Conservation (phyloP, 2,329 filamentous ascomycete species). For the Samsoniella hepiali region DNA sequence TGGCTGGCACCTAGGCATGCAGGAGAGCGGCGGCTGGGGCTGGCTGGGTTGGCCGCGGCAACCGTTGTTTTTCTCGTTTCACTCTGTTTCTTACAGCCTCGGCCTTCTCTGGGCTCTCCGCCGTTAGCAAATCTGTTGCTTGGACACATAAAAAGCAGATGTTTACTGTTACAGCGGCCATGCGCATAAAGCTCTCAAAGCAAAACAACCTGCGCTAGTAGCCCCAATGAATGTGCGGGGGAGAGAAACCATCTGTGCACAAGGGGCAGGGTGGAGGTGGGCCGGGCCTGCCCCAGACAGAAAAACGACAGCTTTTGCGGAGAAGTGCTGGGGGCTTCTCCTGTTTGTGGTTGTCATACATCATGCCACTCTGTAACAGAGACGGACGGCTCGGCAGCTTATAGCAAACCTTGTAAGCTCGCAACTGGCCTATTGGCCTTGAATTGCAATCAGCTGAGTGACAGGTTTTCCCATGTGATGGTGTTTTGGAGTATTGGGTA, state of each 20-base stretch:
- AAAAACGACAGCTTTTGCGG: conserved; percentile 12
- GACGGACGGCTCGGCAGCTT: not conserved
- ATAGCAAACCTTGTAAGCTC: not conserved
- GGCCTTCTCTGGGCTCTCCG: not conserved
- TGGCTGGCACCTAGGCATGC: conserved; percentile 10
- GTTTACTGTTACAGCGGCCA: not conserved
- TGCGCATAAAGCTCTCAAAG: not conserved
- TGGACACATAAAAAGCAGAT: not conserved
- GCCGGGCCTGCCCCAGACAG: conserved; percentile 3
- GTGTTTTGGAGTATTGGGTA: not conserved
- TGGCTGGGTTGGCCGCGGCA: not conserved
- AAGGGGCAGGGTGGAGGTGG: conserved; percentile 7
- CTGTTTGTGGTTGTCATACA: conserved; percentile 4
- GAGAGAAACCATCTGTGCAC: not conserved
- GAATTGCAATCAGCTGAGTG: too few species aligned
- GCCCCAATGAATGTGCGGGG: not conserved
- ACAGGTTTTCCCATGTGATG: not conserved
- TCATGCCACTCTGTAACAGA: not conserved
- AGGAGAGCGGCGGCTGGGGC: not conserved
- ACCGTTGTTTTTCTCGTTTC: not conserved
- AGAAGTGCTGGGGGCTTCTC: not conserved
- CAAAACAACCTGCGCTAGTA: conserved; percentile 5
- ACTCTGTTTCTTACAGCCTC: not conserved
- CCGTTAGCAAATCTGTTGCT: not conserved
- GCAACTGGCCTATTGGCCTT: not conserved